Percentiles rank a stretch among this genome's conserved stretches.
Evolutionary conservation across 805 yeast genomes (phyloP).

Genomic region (Scheffersomyces lignosus): DNA sequence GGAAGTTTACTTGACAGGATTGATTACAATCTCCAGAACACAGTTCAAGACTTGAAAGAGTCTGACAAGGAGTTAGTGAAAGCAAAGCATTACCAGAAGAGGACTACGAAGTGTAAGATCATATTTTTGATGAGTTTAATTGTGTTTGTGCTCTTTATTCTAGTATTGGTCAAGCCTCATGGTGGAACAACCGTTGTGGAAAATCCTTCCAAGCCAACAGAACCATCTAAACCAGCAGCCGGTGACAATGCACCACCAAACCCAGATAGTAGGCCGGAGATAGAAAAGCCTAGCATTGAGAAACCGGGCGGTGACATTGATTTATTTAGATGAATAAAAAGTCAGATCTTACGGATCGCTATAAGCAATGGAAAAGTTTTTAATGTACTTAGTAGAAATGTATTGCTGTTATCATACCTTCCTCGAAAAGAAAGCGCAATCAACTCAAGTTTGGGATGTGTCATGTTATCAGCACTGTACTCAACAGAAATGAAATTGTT

Average conservation of each 20-base stretch:
- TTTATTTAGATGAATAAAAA: too few species aligned
- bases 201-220: conserved; percentile 5
- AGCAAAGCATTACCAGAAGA: conserved; percentile 80
- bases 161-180: conserved; percentile 68
- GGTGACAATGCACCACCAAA: neutral
- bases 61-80: conserved; percentile 76
- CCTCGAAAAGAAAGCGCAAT: too few species aligned
- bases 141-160: conserved; percentile 67
- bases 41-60: conserved; percentile 70
- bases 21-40: conserved; percentile 83
- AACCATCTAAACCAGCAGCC: neutral
- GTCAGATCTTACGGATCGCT: too few species aligned
- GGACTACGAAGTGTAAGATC: conserved; percentile 88
- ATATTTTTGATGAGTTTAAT: conserved; percentile 71
- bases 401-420: too few species aligned
- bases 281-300: conserved; percentile 8
- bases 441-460: too few species aligned
- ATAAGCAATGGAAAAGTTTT: conserved; percentile 1
- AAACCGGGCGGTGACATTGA: conserved; percentile 8
- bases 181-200: conserved; percentile 26
- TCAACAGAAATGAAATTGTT: too few species aligned
- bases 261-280: neutral
- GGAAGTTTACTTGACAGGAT: conserved; percentile 92
- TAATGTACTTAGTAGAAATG: too few species aligned
- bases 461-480: too few species aligned